phyloP scores from a whole-genome alignment of 352 stramenopile genomes.

The Globisporangium megalacanthum region DNA sequence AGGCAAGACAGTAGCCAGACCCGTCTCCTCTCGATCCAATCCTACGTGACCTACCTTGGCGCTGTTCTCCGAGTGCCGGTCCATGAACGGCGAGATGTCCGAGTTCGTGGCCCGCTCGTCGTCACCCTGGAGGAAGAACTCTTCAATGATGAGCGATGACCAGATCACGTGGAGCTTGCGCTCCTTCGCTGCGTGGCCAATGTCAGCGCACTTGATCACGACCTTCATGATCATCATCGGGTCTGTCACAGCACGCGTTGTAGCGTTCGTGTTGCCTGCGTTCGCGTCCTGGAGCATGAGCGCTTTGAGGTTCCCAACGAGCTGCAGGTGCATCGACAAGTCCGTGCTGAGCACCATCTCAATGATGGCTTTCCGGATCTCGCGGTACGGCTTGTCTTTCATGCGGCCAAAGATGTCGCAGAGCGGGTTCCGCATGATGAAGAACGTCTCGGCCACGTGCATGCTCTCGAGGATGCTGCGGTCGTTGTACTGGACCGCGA shows the following conservation, averaged over 20 bases:
- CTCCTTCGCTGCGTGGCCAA: constrained; percentile 89
- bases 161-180: constrained; percentile 85
- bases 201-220: constrained; percentile 89
- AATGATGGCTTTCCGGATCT: constrained; percentile 82
- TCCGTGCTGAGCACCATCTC: constrained; percentile 88
- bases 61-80: constrained; percentile 84
- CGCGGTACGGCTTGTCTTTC: constrained; percentile 69
- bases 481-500: constrained; percentile 84
- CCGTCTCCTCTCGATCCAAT: neutral
- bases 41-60: constrained; percentile 43
- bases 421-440: constrained; percentile 60
- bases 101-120: constrained; percentile 86
- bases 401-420: constrained; percentile 81
- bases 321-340: constrained; percentile 74
- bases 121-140: constrained; percentile 95
- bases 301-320: constrained; percentile 73
- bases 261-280: constrained; percentile 11
- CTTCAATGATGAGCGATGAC: constrained; percentile 90
- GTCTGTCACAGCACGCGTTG: constrained; percentile 38
- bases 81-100: constrained; percentile 91
- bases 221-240: constrained; percentile 88
- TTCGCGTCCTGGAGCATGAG: constrained; percentile 65
- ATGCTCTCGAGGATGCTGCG: constrained; percentile 82
- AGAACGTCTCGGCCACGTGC: constrained; percentile 83
- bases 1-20: neutral